phyloP scores from a whole-genome alignment of 2,329 filamentous ascomycete species.

The Pseudogymnoascus sp. region DNA sequence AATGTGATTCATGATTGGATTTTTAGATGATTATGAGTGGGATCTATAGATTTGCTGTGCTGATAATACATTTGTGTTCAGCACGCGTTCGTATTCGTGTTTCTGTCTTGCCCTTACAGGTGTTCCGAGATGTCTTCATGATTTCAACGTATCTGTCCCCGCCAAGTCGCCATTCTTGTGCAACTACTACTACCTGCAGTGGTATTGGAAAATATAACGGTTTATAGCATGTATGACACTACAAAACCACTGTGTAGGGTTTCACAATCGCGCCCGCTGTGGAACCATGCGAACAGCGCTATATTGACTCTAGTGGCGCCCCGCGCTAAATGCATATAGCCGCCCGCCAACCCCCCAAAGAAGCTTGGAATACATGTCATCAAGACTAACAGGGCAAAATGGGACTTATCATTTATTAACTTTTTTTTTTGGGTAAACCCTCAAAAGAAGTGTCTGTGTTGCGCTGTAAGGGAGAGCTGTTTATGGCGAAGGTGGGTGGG shows the following conservation, averaged over 20 bases:
- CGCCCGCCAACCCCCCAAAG: background rate
- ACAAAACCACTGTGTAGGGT: background rate
- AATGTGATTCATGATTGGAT: slow-evolving; percentile 9
- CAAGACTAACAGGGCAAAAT: background rate
- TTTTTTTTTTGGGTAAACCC: too few relatives aligned
- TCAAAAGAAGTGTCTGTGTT: too few relatives aligned
- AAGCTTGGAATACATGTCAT: background rate
- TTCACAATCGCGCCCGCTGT: background rate
- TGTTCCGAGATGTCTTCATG: background rate
- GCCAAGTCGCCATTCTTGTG: background rate
- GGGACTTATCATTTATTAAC: too few relatives aligned
- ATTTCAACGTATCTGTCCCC: background rate
- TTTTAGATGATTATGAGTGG: slow-evolving; percentile 10
- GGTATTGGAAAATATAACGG: background rate
- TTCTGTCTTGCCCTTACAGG: background rate
- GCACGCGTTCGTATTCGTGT: background rate
- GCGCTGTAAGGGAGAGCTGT: too few relatives aligned
- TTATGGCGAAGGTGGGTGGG: too few relatives aligned
- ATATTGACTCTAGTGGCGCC: background rate
- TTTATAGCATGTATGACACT: background rate
- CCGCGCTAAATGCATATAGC: background rate
- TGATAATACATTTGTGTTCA: slow-evolving; percentile 6
- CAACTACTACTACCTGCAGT: background rate
- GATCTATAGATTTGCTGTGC: slow-evolving; percentile 5
- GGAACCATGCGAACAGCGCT: background rate